Percentiles rank a stretch among this genome's conserved stretches.
Evolutionary conservation across 768 basidiomycete genomes (phyloP).

Genomic region (Lactarius quietus): DNA sequence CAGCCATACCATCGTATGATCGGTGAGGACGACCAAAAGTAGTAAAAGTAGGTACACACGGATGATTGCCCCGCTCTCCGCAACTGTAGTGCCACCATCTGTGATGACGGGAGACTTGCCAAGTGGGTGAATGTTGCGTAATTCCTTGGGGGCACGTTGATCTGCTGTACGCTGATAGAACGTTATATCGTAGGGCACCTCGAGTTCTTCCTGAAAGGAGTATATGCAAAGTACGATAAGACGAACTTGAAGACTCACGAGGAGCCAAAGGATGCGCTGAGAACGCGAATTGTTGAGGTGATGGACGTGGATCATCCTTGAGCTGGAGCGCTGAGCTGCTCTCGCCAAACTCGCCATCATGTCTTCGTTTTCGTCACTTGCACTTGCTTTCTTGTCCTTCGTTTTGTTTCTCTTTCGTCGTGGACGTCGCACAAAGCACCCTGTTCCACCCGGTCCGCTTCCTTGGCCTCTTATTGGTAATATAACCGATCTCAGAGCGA

Average conservation of each 20-base stretch:
- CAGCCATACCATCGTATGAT: no score
- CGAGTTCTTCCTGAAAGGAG: conserved; percentile 46
- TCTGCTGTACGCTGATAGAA: conserved; percentile 36
- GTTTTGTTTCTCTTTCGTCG: conserved; percentile 1
- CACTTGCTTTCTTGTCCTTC: conserved; percentile 11
- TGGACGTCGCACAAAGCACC: conserved; percentile 6
- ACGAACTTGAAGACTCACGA: conserved; percentile 35
- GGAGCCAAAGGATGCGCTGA: conserved; percentile 47
- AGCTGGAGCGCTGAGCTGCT: neutral
- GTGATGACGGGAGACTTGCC: conserved; percentile 48
- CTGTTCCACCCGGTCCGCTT: conserved; percentile 64
- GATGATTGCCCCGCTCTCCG: conserved; percentile 45
- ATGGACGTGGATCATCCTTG: conserved; percentile 34
- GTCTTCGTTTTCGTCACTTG: conserved; percentile 9
- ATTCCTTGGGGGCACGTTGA: conserved; percentile 37
- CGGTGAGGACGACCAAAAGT: neutral
- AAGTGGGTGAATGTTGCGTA: conserved; percentile 40
- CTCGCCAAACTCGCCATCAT: neutral
- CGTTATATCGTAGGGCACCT: conserved; percentile 43
- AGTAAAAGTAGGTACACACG: conserved; percentile 31
- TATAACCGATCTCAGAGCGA: conserved; percentile 51
- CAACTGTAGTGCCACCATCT: conserved; percentile 42
- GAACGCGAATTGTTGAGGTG: conserved; percentile 49
- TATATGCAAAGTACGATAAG: neutral
- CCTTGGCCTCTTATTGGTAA: conserved; percentile 66